Conservation (phyloP, 441 rosid species). For the Pelargonium myrrhifolium region DNA sequence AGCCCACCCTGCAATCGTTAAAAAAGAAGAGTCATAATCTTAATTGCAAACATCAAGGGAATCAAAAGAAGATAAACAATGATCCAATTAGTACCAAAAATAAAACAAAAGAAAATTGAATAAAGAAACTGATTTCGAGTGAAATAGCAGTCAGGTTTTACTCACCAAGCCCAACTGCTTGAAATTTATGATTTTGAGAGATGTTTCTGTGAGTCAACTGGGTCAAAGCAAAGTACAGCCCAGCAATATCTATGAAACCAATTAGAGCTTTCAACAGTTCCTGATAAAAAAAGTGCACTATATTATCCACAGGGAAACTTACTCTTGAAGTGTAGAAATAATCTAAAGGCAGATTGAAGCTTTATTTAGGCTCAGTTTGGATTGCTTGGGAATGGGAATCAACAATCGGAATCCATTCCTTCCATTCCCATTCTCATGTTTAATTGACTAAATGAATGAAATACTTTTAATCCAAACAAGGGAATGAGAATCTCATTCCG, state of each 20-base stretch:
- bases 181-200: conserved; percentile 92
- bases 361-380: too few relatives aligned
- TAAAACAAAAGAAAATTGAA: background rate
- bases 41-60: background rate
- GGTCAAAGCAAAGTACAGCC: conserved; percentile 76
- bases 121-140: background rate
- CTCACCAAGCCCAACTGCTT: conserved; percentile 94
- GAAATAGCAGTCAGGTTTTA: conserved; percentile 13
- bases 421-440: too few relatives aligned
- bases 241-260: conserved; percentile 90
- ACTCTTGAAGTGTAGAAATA: background rate
- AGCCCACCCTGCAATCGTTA: conserved; percentile 68
- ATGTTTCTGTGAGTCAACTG: conserved; percentile 89
- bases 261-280: conserved; percentile 84
- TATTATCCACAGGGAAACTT: background rate
- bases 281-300: conserved; percentile 29
- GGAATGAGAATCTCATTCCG: too few relatives aligned
- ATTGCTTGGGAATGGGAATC: too few relatives aligned
- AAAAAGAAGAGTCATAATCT: conserved; percentile 2
- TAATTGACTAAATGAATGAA: too few relatives aligned
- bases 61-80: background rate
- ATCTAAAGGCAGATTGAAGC: background rate
- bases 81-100: background rate
- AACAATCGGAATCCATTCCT: too few relatives aligned
- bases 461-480: too few relatives aligned